Base-by-base conservation (phyloP, 108 stramenopile species). In the Nitzschia sp. region DNA sequence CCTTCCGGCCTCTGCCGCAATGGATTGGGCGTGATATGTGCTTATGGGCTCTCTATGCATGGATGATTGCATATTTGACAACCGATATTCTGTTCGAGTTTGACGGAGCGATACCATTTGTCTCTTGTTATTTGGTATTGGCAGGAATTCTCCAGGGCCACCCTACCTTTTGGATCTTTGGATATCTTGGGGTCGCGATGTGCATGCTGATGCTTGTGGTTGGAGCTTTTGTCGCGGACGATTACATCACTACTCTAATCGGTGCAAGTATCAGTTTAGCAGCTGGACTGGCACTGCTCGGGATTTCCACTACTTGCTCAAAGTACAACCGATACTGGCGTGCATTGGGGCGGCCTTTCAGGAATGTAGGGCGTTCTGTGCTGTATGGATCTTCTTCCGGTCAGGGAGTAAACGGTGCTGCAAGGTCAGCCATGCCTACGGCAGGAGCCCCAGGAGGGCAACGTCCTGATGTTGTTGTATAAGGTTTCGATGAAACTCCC, bases 21-120 rank as follows among this genome's bases (percentile, higher is more conserved):
- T 63, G 62, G 62, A 63, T 63, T 19, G 62, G 62, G 10, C 62
- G 62, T 14, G 62, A 63, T 43, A 63, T 63, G 62, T 63, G 46
- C 14, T 7, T 63, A 8, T 63, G 62, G 62, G 62, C 44, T 21
- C 25, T 63, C 3, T 63, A 63, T 14, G 46, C 43, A 46, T 63
- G 62, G 62, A 63, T 63, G n/a, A 10, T 48, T 5, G 34, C 62
- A 11, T 63, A 40, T 29, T 48, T 63, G 20, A 10, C 46, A 3
- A 46, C 46, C 25, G 62, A 63, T 63, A 3, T 63, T 6, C 3
- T 63, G 22, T 63, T 46, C 22, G 21, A 24, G 22, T 26, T 50
- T 41, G n/a, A n/a, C 10, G 62, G 37, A 20, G 62, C 14, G 21
- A 26, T n/a, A 22, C 3, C 20, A 6, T 24, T 26, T 41, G 17